A percentile compares a stretch with the other conserved stretches of the same genome.
Conservation (phyloP, 345 rosid genomes). For the Pseudoturritis turrita region DNA sequence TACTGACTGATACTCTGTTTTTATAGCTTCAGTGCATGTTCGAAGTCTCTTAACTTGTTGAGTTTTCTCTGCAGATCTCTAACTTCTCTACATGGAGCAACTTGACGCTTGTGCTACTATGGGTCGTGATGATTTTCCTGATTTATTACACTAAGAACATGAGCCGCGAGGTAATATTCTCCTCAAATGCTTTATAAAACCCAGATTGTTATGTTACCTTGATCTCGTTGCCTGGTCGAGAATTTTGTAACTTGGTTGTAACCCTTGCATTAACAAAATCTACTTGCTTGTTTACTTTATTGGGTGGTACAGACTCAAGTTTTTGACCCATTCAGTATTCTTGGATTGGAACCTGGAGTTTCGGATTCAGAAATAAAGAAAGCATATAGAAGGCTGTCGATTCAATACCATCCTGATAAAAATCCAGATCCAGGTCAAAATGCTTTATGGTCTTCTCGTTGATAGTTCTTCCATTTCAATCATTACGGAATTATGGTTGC, state of each 20-base stretch:
- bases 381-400: slow-evolving; percentile 85
- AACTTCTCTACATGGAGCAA: slow-evolving; percentile 92
- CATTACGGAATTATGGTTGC: slow-evolving; percentile 1
- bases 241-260: neutral
- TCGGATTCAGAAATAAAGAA: slow-evolving; percentile 83
- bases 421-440: slow-evolving; percentile 96
- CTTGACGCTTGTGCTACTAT: slow-evolving; percentile 75
- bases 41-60: neutral
- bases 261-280: slow-evolving; percentile 1
- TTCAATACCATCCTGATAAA: slow-evolving; percentile 97
- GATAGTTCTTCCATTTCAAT: neutral
- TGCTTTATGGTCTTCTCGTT: slow-evolving; percentile 28
- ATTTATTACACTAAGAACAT: slow-evolving; percentile 79
- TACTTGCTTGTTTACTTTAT: slow-evolving; percentile 1
- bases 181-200: neutral
- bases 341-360: slow-evolving; percentile 77
- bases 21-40: neutral
- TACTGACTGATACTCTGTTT: neutral
- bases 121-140: slow-evolving; percentile 85
- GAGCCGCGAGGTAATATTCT: slow-evolving; percentile 67
- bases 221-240: neutral
- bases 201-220: neutral
- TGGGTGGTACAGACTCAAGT: slow-evolving; percentile 58
- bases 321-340: slow-evolving; percentile 86
- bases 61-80: slow-evolving; percentile 59